These are phyloP conservation scores for Ephemerocybe angulata DNA, from an alignment of 768 basidiomycete species.

Conservation along the genomic window DNA sequence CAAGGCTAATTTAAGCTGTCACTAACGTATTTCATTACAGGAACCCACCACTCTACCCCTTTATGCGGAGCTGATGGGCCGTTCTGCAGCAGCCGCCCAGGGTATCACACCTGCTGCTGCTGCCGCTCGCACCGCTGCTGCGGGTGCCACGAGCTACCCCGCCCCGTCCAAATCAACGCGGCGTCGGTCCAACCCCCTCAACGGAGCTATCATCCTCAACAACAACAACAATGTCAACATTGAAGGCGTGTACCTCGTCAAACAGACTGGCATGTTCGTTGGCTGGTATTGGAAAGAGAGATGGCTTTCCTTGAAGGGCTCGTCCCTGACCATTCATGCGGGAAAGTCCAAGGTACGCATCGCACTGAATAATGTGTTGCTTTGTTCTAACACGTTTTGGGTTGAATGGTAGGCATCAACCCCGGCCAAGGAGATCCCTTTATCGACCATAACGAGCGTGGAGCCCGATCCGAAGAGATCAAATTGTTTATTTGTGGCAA, in stretches of 20 bases:
- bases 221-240: conserved; percentile 38
- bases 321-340: conserved; percentile 58
- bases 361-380: too few relatives aligned
- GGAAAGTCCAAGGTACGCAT: conserved; percentile 68
- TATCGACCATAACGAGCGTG: conserved; percentile 23
- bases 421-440: conserved; percentile 20
- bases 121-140: neutral
- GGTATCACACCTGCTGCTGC: neutral
- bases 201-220: conserved; percentile 6
- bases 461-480: conserved; percentile 23
- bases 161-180: conserved; percentile 12
- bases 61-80: conserved; percentile 11
- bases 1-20: conserved; percentile 4
- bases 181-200: conserved; percentile 13
- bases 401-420: conserved; percentile 18
- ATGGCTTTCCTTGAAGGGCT: conserved; percentile 69
- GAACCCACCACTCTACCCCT: conserved; percentile 9
- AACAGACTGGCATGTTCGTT: conserved; percentile 68
- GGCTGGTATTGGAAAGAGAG: conserved; percentile 75
- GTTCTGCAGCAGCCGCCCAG: neutral
- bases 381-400: neutral
- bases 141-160: conserved; percentile 11
- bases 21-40: neutral
- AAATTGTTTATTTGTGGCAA: conserved; percentile 20
- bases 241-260: conserved; percentile 60